Evolutionary conservation across 495 filamentous ascomycete genomes (phyloP), one percentile per base, ranked within the genome.

Genomic region (Aspergillus hancockii): DNA sequence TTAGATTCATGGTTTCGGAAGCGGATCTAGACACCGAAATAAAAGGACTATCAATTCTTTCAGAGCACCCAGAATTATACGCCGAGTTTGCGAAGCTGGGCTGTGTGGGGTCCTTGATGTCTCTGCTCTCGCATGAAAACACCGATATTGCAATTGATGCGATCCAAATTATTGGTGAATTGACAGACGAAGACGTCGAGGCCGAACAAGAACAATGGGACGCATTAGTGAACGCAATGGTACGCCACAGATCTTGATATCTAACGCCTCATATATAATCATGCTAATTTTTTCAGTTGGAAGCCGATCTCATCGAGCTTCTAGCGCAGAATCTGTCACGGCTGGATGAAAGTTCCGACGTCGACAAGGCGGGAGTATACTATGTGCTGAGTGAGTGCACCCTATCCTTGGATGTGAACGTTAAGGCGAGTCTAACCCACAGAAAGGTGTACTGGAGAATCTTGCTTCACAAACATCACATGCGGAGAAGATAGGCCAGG

Each of bases 101-200:
- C 28, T 89, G 88, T 58, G 86, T 88, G 0, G 86, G 73, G 0
- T 90, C 87, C 18, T 73, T 99, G 55, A 90, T 96, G 1, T 82
- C 85, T 0, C 71, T 99, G 51, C 75, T 99, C 25, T 87, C 93
- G 8, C 94, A 98, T 68, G 94, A 99, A 65, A 99, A 99, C 72
- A 91, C 93, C 2, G 94, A 99, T 72, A 96, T 99, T 61, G 92
- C 94, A 8, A 96, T 97, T 61, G 91, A 88, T 65, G 89, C 87
- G 0, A 85, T 97, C 6, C 91, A 98, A 69, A 92, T 97, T 41
- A 87, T 99, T 54, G 85, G 84, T 58, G 94, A 99, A 79, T 74
- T 99, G 62, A 96, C 91, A 18, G 94, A 97, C 67, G 93, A 98
- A 67, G 94, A 97, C 70, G 91, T 97, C 2, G 81, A 88, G 43